Base-by-base conservation (phyloP, 805 yeast species). In the Candida pseudofarinosa region DNA sequence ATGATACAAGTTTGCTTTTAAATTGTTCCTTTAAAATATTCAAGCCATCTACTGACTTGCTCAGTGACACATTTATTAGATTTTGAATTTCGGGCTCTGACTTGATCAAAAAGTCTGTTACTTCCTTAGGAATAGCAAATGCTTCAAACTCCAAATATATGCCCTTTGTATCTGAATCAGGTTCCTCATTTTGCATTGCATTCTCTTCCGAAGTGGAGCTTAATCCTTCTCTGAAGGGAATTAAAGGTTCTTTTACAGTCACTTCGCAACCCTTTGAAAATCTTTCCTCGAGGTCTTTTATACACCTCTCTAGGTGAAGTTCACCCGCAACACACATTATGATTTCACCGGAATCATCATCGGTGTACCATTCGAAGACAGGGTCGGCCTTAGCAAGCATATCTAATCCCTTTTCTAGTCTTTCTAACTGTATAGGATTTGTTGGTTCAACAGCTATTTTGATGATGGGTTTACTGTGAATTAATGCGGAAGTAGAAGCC, bases 281-380 rank as follows among this genome's bases (percentile, higher is more conserved):
- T 52, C 98, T 73, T 54, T 88, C 96, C 42, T 77, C 80, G 55
- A 93, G 67, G 65, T 93, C 99, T 56, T 88, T 89, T 51, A 93
- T 62, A 63, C 99, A 93, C 57, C 99, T 77, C 57, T 93, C 99
- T 34, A 93, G 71, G 69, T 93, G 99, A 48, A 93, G 71, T 63
- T 93, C 99, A 39, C 99, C 99, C 7, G 99, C 97, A 7, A 96
- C 90, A 36, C 95, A 88, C 52, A 93, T 70, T 50, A 93, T 89
- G 52, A 87, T 86, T 63, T 93, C 99, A 44, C 99, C 99, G 6
- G 83, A 80, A 45, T 88, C 96, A 46, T 67, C 74, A 54, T 87
- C 90, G 35, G 88, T 72, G 54, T 78, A 85, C 43, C 90, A 84
- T 53, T 88, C 88, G 16, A 90, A 95, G 54, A 96, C 91, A 1